Conservation (phyloP, 2,329 filamentous ascomycete species). For the Epicoccum nigrum region DNA sequence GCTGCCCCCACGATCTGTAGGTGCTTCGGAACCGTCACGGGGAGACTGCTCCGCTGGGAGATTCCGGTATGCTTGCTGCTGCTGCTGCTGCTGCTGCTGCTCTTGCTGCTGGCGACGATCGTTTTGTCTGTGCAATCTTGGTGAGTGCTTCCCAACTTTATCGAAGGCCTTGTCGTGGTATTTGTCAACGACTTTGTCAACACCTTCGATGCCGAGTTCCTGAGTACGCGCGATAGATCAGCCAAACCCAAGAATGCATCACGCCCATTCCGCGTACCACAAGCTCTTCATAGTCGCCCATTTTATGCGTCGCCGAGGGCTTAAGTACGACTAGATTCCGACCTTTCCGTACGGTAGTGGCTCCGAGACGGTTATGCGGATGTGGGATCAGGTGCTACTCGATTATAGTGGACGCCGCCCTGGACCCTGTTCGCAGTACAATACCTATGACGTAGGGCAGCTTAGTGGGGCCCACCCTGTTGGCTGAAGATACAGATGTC, state of each 20-base stretch:
- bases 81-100: not conserved
- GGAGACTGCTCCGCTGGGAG: slow-evolving; percentile 1
- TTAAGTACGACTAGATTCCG: slow-evolving; percentile 18
- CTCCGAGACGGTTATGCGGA: slow-evolving; percentile 15
- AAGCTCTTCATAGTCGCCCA: slow-evolving; percentile 36
- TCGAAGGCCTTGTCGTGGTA: slow-evolving; percentile 39
- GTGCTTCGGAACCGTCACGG: not conserved
- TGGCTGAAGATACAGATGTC: no score
- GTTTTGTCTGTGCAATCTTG: slow-evolving; percentile 15
- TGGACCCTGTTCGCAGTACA: no score
- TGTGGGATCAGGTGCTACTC: slow-evolving; percentile 9
- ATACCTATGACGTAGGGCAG: no score
- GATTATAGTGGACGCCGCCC: not conserved
- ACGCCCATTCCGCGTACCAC: slow-evolving; percentile 28
- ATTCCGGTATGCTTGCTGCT: slow-evolving; percentile 2
- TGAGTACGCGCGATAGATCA: slow-evolving; percentile 22
- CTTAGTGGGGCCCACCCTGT: no score
- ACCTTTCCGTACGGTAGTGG: slow-evolving; percentile 18
- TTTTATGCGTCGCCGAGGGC: slow-evolving; percentile 14
- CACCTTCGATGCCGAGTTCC: slow-evolving; percentile 47
- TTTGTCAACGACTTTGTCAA: slow-evolving; percentile 37
- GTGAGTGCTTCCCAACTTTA: slow-evolving; percentile 21
- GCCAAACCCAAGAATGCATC: slow-evolving; percentile 11
- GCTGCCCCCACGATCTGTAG: not conserved
- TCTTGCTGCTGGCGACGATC: no score